Evolutionary conservation across 176 grass and related monocot species (phyloP).

Genomic region (Elymus sibiricus): DNA sequence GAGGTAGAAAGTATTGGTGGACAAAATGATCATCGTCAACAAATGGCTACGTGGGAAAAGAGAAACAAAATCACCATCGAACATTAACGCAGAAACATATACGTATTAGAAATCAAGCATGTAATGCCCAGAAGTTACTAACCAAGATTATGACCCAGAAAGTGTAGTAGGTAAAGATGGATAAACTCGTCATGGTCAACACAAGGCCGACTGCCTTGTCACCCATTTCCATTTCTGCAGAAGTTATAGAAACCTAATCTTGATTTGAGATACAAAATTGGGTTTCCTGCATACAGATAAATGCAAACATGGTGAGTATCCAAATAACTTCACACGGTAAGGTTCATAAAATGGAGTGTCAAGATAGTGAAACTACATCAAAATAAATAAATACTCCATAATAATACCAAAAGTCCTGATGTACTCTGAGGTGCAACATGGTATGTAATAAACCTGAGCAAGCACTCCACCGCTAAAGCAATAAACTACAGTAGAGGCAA

Average conservation of each 20-base stretch:
- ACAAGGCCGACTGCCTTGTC: slow-evolving; percentile 72
- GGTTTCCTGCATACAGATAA: background rate
- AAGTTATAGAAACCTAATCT: background rate
- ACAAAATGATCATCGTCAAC: slow-evolving; percentile 90
- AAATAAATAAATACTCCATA: background rate
- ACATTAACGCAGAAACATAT: background rate
- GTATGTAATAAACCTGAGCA: background rate
- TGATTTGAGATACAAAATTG: background rate
- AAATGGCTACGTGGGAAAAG: slow-evolving; percentile 59
- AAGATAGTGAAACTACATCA: background rate
- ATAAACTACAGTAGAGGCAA: background rate
- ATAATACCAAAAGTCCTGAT: background rate
- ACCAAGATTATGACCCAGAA: slow-evolving; percentile 88
- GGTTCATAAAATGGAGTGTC: background rate
- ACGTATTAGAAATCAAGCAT: background rate
- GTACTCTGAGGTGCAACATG: background rate
- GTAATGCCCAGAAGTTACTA: slow-evolving; percentile 19
- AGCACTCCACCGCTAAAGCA: background rate
- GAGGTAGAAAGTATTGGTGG: slow-evolving; percentile 76
- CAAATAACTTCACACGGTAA: background rate
- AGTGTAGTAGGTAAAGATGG: slow-evolving; percentile 86
- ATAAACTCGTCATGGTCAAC: slow-evolving; percentile 71
- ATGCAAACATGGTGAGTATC: background rate
- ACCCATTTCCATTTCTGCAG: slow-evolving; percentile 60
- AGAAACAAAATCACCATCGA: background rate